Base-by-base conservation (phyloP, 139 green algal species). In the Chlamydomonas incerta region DNA sequence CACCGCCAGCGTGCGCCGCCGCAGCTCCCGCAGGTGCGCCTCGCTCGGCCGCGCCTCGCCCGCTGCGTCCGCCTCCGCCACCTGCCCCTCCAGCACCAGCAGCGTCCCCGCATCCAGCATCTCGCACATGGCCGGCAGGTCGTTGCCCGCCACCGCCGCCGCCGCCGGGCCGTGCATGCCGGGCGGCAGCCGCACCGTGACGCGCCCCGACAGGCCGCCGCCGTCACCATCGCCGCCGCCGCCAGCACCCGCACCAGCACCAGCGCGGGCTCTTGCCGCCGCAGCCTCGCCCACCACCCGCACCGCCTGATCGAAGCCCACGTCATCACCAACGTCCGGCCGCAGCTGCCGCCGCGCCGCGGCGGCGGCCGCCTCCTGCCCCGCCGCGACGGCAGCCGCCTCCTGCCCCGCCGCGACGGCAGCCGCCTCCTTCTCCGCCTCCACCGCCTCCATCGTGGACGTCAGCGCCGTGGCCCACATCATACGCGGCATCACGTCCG, bases 401-500 rank as follows among this genome's bases (percentile, higher is more conserved):
- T 21, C 55, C 6, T 35, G 68, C 34, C 35, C 34, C 8, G 35
- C 68, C 20, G 10, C 8, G n/a, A n/a, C 68, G 17, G 21, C 63
- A 8, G n/a, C 63, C 26, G 13, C 63, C 13, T 69, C 63, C 34
- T 35, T 0, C 68, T 35, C 28, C 21, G 52, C 35, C 20, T 31
- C 1, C 41, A 41, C 34, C 26, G 0, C 5, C 23, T 35, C 37
- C 47, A 57, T 41, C 41, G 41, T 41, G 2, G 58, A 28, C 29
- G 47, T 6, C 15, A 79, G 46, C 6, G 47, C 28, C 46, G 63
- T 41, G 35, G 9, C 41, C 72, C 72, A 79, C 4, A 79, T 28
- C 29, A 79, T 79, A 28, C 72, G 72, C 29, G 72, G 29, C 72
- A 79, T 63, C 10, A 63, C 11, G 23, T 76, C 70, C 24, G 66